These are phyloP conservation scores for Blastobotrys mokoenaii DNA, from an alignment of 805 yeast species.

Conservation along the genomic window DNA sequence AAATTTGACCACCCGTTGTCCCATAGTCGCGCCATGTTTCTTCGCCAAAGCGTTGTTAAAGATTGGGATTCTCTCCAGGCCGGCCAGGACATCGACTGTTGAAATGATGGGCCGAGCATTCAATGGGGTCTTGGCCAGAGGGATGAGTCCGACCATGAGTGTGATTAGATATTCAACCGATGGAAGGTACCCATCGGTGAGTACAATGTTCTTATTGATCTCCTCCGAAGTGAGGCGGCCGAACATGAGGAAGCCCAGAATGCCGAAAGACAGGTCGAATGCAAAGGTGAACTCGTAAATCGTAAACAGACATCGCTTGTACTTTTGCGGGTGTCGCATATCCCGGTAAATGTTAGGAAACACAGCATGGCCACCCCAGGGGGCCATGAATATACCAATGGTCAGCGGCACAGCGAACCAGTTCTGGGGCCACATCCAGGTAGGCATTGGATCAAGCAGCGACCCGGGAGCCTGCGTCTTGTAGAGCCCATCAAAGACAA, in stretches of 20 bases:
- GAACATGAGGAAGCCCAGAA: slow-evolving; percentile 71
- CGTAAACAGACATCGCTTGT: slow-evolving; percentile 40
- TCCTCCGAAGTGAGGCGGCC: slow-evolving; percentile 61
- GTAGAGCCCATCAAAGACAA: slow-evolving; percentile 54
- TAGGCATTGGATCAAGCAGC: slow-evolving; percentile 50
- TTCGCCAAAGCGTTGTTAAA: not conserved
- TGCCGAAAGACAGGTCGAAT: slow-evolving; percentile 54
- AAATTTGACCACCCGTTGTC: slow-evolving; percentile 9
- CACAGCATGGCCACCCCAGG: slow-evolving; percentile 80
- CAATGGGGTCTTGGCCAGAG: slow-evolving; percentile 76
- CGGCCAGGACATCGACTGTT: slow-evolving; percentile 50
- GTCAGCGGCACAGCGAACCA: slow-evolving; percentile 39
- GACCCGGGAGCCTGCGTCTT: slow-evolving; percentile 69
- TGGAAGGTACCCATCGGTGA: slow-evolving; percentile 58
- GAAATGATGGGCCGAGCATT: slow-evolving; percentile 76
- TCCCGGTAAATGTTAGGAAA: slow-evolving; percentile 71
- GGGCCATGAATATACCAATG: slow-evolving; percentile 39
- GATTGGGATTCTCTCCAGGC: slow-evolving; percentile 21
- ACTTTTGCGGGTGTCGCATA: slow-evolving; percentile 64
- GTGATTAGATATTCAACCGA: slow-evolving; percentile 46
- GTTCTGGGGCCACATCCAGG: slow-evolving; percentile 61
- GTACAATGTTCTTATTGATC: slow-evolving; percentile 65
- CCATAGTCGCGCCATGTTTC: not conserved
- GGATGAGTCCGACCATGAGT: slow-evolving; percentile 67
- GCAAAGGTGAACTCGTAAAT: slow-evolving; percentile 51